phyloP scores from a whole-genome alignment of 1,284 basidiomycete species.

The Irpex sp. region DNA sequence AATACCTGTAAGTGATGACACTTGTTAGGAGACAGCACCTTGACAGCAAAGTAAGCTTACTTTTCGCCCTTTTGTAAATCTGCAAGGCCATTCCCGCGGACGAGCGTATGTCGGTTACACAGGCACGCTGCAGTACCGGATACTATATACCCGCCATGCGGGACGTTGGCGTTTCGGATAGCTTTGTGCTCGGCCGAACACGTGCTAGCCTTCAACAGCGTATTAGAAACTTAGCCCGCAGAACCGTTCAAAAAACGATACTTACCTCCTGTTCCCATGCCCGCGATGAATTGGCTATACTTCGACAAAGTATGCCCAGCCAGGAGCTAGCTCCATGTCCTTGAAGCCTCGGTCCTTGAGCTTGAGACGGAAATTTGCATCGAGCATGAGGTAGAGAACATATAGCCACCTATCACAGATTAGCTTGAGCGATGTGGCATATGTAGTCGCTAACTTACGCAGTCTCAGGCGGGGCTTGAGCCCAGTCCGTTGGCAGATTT shows the following conservation, averaged over 20 bases:
- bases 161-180: conserved; percentile 2
- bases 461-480: conserved; percentile 1
- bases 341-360: conserved; percentile 15
- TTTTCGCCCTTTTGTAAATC: conserved; percentile 23
- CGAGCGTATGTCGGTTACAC: conserved; percentile 20
- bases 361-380: conserved; percentile 30
- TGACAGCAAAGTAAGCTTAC: conserved; percentile 5
- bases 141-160: neutral
- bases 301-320: conserved; percentile 25
- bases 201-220: conserved; percentile 4
- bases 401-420: conserved; percentile 20
- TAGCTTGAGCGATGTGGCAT: neutral
- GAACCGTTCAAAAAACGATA: conserved; percentile 7
- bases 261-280: conserved; percentile 14
- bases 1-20: conserved; percentile 15
- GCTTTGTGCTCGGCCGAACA: conserved; percentile 5
- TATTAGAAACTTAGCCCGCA: conserved; percentile 7
- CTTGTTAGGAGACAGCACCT: neutral
- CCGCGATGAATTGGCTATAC: conserved; percentile 17
- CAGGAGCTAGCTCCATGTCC: conserved; percentile 22
- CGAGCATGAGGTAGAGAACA: conserved; percentile 21
- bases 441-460: neutral
- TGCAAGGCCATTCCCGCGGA: conserved; percentile 17
- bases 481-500: conserved; percentile 28
- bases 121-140: conserved; percentile 18